These are phyloP conservation scores for Pachysandra terminalis DNA, from an alignment of 164 flowering plant species.

Conservation along the genomic window DNA sequence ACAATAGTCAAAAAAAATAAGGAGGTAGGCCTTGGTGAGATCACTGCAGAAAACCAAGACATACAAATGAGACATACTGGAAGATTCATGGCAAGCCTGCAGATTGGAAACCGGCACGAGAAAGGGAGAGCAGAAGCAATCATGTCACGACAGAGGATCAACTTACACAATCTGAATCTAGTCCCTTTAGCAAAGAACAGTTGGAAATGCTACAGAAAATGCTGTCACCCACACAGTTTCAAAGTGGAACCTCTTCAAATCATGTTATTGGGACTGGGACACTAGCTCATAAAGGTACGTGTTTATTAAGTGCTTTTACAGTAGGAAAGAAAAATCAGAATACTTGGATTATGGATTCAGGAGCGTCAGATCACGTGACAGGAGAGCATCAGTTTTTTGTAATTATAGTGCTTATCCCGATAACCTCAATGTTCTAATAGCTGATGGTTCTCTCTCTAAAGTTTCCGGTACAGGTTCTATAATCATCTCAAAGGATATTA, in stretches of 20 bases:
- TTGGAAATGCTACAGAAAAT: no score
- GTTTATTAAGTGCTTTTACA: not conserved
- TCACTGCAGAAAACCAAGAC: no score
- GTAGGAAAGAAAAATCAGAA: not conserved
- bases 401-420: not conserved
- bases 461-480: not conserved
- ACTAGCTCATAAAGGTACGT: no score
- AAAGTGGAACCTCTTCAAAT: no score
- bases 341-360: constrained; percentile 13
- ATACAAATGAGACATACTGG: not conserved
- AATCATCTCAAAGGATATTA: not conserved
- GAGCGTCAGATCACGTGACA: constrained; percentile 19
- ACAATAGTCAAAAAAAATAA: not conserved
- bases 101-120: constrained; percentile 8
- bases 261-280: no score
- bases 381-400: not conserved
- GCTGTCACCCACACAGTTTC: no score
- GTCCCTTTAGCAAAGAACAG: no score
- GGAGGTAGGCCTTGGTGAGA: not conserved
- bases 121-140: no score
- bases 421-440: not conserved
- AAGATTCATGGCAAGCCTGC: constrained; percentile 4
- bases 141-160: no score
- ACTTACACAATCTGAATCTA: no score
- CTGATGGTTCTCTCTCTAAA: not conserved